These are phyloP conservation scores for Thelonectria rubi DNA, from an alignment of 2,329 filamentous ascomycete species.

Conservation along the genomic window DNA sequence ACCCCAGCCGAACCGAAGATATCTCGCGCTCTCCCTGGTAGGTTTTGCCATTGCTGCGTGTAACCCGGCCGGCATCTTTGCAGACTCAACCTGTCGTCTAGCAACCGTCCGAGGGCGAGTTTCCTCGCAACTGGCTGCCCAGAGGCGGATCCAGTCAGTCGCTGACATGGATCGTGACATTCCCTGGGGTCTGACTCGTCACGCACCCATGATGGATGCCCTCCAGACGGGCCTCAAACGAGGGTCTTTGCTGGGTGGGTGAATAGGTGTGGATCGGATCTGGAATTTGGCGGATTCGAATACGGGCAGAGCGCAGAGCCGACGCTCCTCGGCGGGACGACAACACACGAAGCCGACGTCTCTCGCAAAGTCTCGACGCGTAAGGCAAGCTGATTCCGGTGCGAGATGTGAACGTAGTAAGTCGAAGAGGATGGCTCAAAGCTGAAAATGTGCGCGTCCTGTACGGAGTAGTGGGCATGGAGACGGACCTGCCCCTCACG, in stretches of 20 bases:
- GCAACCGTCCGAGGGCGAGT: neutral
- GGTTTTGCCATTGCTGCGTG: neutral
- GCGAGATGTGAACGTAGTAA: too few species aligned
- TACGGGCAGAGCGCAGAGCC: neutral
- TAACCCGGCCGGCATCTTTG: neutral
- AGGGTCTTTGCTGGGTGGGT: neutral
- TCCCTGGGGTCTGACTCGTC: conserved; percentile 3
- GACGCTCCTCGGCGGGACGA: neutral
- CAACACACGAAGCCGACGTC: neutral
- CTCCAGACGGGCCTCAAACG: neutral
- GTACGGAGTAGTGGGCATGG: too few species aligned
- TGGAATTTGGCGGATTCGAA: conserved; percentile 1
- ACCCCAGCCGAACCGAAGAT: conserved; percentile 7
- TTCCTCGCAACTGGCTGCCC: neutral
- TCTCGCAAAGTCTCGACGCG: neutral
- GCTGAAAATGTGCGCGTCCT: too few species aligned
- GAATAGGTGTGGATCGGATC: neutral
- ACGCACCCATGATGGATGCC: neutral
- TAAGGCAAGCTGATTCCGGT: neutral
- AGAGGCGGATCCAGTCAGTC: conserved; percentile 4
- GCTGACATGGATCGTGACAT: conserved; percentile 13
- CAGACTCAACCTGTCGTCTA: neutral
- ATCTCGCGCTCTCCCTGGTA: conserved; percentile 10
- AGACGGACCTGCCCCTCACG: neutral
- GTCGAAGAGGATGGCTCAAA: too few species aligned